A percentile compares a stretch with the other conserved stretches of the same genome.
Evolutionary conservation across 805 yeast species (phyloP).

Genomic region (Metschnikowia kunwiensis): DNA sequence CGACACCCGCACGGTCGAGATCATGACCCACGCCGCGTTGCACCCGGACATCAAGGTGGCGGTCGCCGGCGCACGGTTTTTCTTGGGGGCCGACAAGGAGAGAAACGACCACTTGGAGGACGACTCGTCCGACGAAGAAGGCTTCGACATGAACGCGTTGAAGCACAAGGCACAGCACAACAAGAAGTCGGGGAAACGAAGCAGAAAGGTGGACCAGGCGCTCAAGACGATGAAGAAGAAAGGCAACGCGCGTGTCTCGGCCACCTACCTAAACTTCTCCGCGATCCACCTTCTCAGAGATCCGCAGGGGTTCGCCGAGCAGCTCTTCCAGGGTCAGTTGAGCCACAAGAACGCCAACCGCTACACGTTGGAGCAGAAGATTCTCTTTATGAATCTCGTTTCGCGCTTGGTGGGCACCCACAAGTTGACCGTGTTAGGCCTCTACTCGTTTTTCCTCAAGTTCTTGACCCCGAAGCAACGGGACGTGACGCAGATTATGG

Average conservation of each 20-base stretch:
- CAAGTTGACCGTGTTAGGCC: slow-evolving; percentile 83
- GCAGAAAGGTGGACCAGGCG: slow-evolving; percentile 75
- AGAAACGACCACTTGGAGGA: slow-evolving; percentile 82
- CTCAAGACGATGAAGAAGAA: slow-evolving; percentile 63
- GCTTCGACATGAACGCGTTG: slow-evolving; percentile 66
- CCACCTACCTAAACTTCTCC: slow-evolving; percentile 80
- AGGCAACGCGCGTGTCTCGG: slow-evolving; percentile 48
- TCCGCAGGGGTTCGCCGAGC: slow-evolving; percentile 97
- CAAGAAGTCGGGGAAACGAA: slow-evolving; percentile 77
- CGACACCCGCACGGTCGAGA: slow-evolving; percentile 93
- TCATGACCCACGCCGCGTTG: slow-evolving; percentile 93
- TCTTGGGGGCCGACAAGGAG: slow-evolving; percentile 92
- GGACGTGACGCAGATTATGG: slow-evolving; percentile 93
- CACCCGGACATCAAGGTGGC: slow-evolving; percentile 87
- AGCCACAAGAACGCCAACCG: slow-evolving; percentile 65
- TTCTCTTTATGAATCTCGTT: slow-evolving; percentile 79
- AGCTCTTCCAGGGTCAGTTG: slow-evolving; percentile 67
- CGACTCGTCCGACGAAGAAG: slow-evolving; percentile 65
- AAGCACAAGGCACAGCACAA: slow-evolving; percentile 81
- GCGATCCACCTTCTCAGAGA: slow-evolving; percentile 93
- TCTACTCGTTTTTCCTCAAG: slow-evolving; percentile 84
- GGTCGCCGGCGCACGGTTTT: slow-evolving; percentile 84
- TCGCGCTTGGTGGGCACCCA: slow-evolving; percentile 93
- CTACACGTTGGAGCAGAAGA: slow-evolving; percentile 83
- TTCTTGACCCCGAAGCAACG: slow-evolving; percentile 91